Evolutionary conservation across 148 eudicot genomes (phyloP), one percentile per base, ranked within the genome.

Genomic region (Hydrangea macrophylla): DNA sequence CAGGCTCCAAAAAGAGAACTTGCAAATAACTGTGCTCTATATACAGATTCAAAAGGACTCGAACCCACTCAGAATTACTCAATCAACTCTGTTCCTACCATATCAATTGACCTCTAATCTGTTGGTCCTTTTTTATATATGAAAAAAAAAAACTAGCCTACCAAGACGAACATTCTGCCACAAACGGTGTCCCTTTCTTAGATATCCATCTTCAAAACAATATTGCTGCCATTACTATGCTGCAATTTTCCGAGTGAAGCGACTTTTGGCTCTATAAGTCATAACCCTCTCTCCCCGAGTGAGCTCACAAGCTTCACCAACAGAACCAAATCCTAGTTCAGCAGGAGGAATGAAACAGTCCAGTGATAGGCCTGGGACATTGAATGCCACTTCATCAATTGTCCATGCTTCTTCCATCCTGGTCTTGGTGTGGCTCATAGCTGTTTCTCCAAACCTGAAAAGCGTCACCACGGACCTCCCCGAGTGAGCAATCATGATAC

Each of bases 271-370:
- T n/a, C 86, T 75, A 60, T 85, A 85, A 30, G 84, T 81, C 80
- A 69, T 92, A 17, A 76, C 81, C 73, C 86, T 80, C 27, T 81
- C 89, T 9, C 81, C 86, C 7, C 75, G 90, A 40, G 89, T 79
- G 57, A 80, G 74, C 78, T 85, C 97, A 57, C 82, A 79, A 0
- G 86, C 64, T 36, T 92, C 96, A 26, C 83, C 80, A 25, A 81
- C 70, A 30, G 90, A 65, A 59, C 84, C 79, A 35, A 73, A 76
- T 62, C 90, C 78, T 56, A 92, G 74, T 69, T 92, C 98, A 57
- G 93, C 96, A 5, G 98, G 96, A 18, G 98, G 96, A 25, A 92
- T 90, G 68, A 92, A 92, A 77, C 98, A 92, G 73, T 92, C 98
- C 13, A 70, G 54, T 5, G 94, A 90, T 26, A 92, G 75, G 9